Evolutionary conservation across 176 grass and related monocot genomes (phyloP), one percentile per base, ranked within the genome.

Genomic region (Eragrostis curvula): DNA sequence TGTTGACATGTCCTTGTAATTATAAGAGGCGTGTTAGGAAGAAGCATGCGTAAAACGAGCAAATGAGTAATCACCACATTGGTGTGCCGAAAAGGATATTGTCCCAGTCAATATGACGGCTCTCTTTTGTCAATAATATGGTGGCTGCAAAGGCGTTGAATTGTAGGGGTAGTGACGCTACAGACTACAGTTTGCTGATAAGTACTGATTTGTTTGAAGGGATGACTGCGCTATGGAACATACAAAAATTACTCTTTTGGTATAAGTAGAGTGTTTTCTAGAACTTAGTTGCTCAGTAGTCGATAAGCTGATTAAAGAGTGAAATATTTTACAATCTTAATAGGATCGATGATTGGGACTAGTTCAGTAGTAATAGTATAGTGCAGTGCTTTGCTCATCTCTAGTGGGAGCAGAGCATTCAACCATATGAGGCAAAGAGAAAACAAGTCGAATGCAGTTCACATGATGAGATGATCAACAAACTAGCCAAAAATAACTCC

Each of bases 31-130:
- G 14, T 29, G 27, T 23, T 23, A 62, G 30, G 15, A 85, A 17
- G 13, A 62, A 45, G 14, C 55, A 77, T 5, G 3, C 62, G 12
- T 53, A 50, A 70, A 69, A 65, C 48, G 62, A 15, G 21, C 20
- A 53, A 16, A 20, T 70, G 43, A 65, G 25, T 8, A 41, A 27
- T 9, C 42, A 11, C 27, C 11, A 70, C 13, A 0, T 29, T 87
- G 71, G 13, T 91, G 81, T 73, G 73, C 5, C 8, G 84, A 73
- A 5, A 77, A 72, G 25, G 44, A 17, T 9, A 18, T 46, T 45
- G 67, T 25, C 46, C n/a, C 67, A 13, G 4, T 11, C 17, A n/a
- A 17, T 67, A 9, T 23, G 8, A 25, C 24, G 56, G n/a, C n/a
- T 24, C 24, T 52, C 47, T 48, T 52, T 32, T 0, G 61, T 64